Evolutionary conservation across 768 basidiomycete species (phyloP), one percentile per base, ranked within the genome.

Genomic region (Neoboletus magnificus): DNA sequence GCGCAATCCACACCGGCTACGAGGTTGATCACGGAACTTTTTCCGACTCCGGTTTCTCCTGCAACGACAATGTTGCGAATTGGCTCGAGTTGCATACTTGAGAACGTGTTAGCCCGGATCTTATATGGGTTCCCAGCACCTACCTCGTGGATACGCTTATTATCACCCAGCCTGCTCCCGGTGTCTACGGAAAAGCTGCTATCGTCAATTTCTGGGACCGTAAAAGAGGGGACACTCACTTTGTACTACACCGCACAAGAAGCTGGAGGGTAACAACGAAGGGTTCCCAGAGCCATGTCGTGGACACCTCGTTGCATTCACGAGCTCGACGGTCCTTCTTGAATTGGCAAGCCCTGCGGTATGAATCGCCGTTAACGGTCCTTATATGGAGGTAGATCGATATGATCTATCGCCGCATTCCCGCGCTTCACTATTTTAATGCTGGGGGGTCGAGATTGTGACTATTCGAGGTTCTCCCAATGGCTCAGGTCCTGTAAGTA

Each of bases 1-100:
- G 67, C 68, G 0, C 52, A 62, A 20, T 68, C 66, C 11, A 29
- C 53, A 2, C 62, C 73, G 16, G 49, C 54, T 18, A 69, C 52
- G 32, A 71, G 62, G 46, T 71, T 71, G 58, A 71, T 62, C 0
- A 71, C 46, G 29, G 69, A 70, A 20, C 68, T 71, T 54, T 70
- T 70, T 8, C 69, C 69, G 30, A 66, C 65, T 4, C 69, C 70
- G 1, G 64, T 66, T 55, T 71, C 68, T 27, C 69, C 69, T 36
- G 56, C 58, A 7, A 70, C 27, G 47, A 71, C 57, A 30, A 71
- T 60, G 48, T 71, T 71, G 41, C 69, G 65, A 35, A 62, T 55
- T 1, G 66, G 48, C 35, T 55, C 55, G 18, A 55, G 58, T 27
- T 37, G 53, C 20, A 33, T 30, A 12, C 61, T 60, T 51, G 2